Evolutionary conservation across 345 rosid species (phyloP).

Genomic region (Eucalyptus cladocalyx): DNA sequence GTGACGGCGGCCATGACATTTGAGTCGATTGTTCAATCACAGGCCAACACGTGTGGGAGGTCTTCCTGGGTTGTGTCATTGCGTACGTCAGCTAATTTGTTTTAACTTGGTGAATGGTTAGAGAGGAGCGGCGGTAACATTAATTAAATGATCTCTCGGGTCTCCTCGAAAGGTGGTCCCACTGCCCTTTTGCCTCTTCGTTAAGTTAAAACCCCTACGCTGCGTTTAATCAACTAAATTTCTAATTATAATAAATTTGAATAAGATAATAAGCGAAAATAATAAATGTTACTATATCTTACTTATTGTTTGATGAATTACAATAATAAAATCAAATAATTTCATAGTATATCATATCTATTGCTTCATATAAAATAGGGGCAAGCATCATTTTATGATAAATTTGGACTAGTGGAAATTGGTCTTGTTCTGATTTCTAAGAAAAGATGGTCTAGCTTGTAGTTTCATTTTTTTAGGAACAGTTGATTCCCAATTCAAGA

Average conservation of each 20-base stretch:
- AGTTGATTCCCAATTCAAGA: accelerated
- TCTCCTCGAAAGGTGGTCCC: not conserved
- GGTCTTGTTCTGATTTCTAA: accelerated
- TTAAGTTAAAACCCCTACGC: not conserved
- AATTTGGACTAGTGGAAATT: accelerated
- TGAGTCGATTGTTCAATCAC: not conserved
- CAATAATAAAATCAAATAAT: too few species aligned
- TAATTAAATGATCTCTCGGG: not conserved
- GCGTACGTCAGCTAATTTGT: not conserved
- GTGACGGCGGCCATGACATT: not conserved
- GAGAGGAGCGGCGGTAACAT: not conserved
- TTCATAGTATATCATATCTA: too few species aligned
- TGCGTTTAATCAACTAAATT: too few species aligned
- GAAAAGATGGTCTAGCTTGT: not conserved
- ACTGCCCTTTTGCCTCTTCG: not conserved
- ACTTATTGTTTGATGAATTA: accelerated
- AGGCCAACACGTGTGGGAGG: not conserved
- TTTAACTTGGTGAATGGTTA: not conserved
- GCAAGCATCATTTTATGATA: accelerated
- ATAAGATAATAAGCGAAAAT: too few species aligned
- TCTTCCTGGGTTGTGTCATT: not conserved
- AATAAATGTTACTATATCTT: too few species aligned
- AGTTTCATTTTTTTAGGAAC: not conserved
- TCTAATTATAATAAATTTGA: not conserved
- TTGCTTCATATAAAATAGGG: not conserved